Percentiles rank a stretch among this genome's conserved stretches.
Conservation (phyloP, 2,329 filamentous ascomycete species). For the Aspergillus sp. region DNA sequence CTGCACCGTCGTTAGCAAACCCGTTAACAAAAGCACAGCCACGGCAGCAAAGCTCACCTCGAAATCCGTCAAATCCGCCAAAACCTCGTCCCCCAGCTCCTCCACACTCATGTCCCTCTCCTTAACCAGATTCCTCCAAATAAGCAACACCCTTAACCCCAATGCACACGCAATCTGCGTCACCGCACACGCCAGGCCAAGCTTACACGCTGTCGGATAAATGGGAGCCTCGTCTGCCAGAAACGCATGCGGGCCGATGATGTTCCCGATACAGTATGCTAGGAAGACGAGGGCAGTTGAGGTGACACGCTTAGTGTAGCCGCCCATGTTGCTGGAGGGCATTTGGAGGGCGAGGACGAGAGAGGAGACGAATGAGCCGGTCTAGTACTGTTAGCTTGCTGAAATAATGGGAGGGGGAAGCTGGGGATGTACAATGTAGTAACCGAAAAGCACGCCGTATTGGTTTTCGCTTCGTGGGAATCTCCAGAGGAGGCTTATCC, state of each 20-base stretch:
- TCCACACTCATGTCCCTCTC: conserved; percentile 9
- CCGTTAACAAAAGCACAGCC: neutral
- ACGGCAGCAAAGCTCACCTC: conserved; percentile 11
- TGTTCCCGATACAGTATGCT: conserved; percentile 39
- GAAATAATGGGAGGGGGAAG: neutral
- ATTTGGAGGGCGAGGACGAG: conserved; percentile 47
- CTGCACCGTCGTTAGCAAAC: conserved; percentile 5
- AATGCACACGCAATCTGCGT: conserved; percentile 15
- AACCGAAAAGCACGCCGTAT: conserved; percentile 45
- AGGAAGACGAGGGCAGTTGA: conserved; percentile 41
- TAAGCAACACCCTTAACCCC: conserved; percentile 12
- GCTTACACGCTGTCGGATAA: conserved; percentile 48
- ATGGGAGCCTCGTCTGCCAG: conserved; percentile 35
- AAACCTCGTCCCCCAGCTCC: conserved; percentile 3
- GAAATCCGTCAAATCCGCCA: conserved; percentile 23
- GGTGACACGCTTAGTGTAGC: conserved; percentile 46
- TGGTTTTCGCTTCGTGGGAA: conserved; percentile 34
- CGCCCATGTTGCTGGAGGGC: conserved; percentile 37
- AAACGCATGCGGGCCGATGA: conserved; percentile 39
- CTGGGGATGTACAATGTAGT: conserved; percentile 37
- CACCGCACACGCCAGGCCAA: conserved; percentile 37
- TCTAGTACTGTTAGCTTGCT: conserved; percentile 2
- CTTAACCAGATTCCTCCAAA: conserved; percentile 11
- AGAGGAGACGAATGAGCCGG: conserved; percentile 44
- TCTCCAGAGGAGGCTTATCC: conserved; percentile 46